Percentiles rank a stretch among this genome's conserved stretches.
Conservation (phyloP, 805 yeast species). For the Maudiozyma saulgeensis region DNA sequence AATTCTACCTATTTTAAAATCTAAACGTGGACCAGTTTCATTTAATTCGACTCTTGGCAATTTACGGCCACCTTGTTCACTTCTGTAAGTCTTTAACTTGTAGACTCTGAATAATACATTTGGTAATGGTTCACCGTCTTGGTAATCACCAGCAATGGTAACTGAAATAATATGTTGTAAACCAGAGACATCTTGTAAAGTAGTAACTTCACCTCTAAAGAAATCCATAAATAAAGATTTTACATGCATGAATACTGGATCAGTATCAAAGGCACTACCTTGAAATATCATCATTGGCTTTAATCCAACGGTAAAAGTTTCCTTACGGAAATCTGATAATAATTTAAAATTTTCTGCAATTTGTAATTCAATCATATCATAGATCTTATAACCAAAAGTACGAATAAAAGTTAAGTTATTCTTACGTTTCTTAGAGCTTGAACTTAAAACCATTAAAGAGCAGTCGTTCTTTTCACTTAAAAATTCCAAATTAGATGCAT, state of each 20-base stretch:
- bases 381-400: conserved; percentile 81
- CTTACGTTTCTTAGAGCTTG: conserved; percentile 85
- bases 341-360: conserved; percentile 61
- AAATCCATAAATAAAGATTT: conserved; percentile 87
- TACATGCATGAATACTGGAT: conserved; percentile 75
- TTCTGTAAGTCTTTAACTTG: conserved; percentile 66
- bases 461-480: conserved; percentile 91
- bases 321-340: conserved; percentile 67
- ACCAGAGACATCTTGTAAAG: conserved; percentile 87
- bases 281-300: conserved; percentile 92
- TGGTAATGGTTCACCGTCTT: conserved; percentile 63
- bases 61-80: conserved; percentile 59
- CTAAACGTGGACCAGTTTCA: conserved; percentile 93
- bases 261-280: conserved; percentile 83
- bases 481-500: conserved; percentile 73
- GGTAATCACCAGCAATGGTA: conserved; percentile 66
- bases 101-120: conserved; percentile 84
- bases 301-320: conserved; percentile 77
- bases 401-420: conserved; percentile 81
- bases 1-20: conserved; percentile 83
- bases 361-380: conserved; percentile 88
- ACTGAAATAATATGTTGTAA: conserved; percentile 83
- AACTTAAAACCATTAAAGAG: conserved; percentile 69
- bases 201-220: conserved; percentile 75
- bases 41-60: conserved; percentile 89